Evolutionary conservation across 768 basidiomycete species (phyloP).

Genomic region (Lyophyllum shimeji): DNA sequence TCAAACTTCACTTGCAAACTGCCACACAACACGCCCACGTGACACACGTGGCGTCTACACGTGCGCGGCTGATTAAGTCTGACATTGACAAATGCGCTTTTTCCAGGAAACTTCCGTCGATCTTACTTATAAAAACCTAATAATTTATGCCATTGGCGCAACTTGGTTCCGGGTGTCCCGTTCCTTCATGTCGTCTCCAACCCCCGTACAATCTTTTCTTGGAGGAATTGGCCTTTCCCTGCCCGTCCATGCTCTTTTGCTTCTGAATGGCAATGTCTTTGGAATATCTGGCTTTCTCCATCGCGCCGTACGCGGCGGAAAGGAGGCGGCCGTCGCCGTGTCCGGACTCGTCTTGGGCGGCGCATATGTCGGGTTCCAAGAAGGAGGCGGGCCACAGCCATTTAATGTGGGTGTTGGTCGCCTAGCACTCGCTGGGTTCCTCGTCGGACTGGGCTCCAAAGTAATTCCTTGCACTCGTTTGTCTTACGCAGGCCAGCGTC

Average conservation of each 20-base stretch:
- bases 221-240: slow-evolving; percentile 55
- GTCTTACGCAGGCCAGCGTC: not conserved
- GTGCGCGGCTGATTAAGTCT: not conserved
- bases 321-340: slow-evolving; percentile 41
- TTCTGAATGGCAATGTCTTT: slow-evolving; percentile 55
- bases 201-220: slow-evolving; percentile 51
- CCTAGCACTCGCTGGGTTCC: slow-evolving; percentile 46
- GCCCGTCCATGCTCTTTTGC: slow-evolving; percentile 49
- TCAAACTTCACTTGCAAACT: not conserved
- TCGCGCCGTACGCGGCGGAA: slow-evolving; percentile 42
- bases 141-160: not conserved
- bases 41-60: slow-evolving; percentile 7
- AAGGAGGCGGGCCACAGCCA: slow-evolving; percentile 30
- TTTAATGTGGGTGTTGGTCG: slow-evolving; percentile 25
- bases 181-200: slow-evolving; percentile 36
- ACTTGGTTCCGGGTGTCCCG: not conserved
- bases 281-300: slow-evolving; percentile 66
- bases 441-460: slow-evolving; percentile 61
- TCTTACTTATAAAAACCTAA: no score
- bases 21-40: slow-evolving; percentile 13
- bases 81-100: no score
- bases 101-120: slow-evolving; percentile 4
- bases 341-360: slow-evolving; percentile 53
- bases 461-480: slow-evolving; percentile 25
- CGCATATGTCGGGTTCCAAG: slow-evolving; percentile 38